phyloP scores from a whole-genome alignment of 495 filamentous ascomycete species.

The Tuber umbilicatum region DNA sequence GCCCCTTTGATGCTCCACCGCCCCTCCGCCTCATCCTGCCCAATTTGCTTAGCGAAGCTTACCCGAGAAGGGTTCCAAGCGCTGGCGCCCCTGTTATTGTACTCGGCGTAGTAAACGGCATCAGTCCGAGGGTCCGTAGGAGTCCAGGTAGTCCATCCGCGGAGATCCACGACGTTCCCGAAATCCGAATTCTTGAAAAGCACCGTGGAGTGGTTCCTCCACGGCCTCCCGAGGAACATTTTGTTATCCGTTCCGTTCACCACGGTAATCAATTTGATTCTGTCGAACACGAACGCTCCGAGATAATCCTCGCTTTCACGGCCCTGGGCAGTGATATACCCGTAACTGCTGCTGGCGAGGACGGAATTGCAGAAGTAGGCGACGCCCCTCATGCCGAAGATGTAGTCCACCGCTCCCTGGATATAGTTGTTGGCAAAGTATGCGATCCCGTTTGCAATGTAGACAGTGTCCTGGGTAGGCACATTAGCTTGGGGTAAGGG shows the following conservation, averaged over 20 bases:
- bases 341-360: slow-evolving; percentile 50
- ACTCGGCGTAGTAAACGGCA: slow-evolving; percentile 55
- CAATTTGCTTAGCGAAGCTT: slow-evolving; percentile 46
- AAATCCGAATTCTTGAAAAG: slow-evolving; percentile 56
- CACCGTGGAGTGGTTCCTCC: slow-evolving; percentile 56
- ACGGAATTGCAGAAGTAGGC: slow-evolving; percentile 57
- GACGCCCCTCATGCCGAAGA: slow-evolving; percentile 57
- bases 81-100: slow-evolving; percentile 54
- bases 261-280: slow-evolving; percentile 48
- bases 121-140: slow-evolving; percentile 47
- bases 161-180: slow-evolving; percentile 52
- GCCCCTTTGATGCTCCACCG: slow-evolving; percentile 25
- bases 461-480: slow-evolving; percentile 51
- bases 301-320: slow-evolving; percentile 48
- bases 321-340: slow-evolving; percentile 57
- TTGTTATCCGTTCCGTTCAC: slow-evolving; percentile 47
- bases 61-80: slow-evolving; percentile 52
- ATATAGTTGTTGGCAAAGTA: slow-evolving; percentile 52
- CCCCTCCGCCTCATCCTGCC: slow-evolving; percentile 19
- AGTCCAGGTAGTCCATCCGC: slow-evolving; percentile 57
- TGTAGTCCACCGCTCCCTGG: slow-evolving; percentile 59
- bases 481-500: neutral
- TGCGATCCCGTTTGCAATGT: slow-evolving; percentile 52
- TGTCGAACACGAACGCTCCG: slow-evolving; percentile 60
- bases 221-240: slow-evolving; percentile 60